Evolutionary conservation across 140 eudicot species (phyloP), one percentile per base, ranked within the genome.

Genomic region (Cichorium intybus): DNA sequence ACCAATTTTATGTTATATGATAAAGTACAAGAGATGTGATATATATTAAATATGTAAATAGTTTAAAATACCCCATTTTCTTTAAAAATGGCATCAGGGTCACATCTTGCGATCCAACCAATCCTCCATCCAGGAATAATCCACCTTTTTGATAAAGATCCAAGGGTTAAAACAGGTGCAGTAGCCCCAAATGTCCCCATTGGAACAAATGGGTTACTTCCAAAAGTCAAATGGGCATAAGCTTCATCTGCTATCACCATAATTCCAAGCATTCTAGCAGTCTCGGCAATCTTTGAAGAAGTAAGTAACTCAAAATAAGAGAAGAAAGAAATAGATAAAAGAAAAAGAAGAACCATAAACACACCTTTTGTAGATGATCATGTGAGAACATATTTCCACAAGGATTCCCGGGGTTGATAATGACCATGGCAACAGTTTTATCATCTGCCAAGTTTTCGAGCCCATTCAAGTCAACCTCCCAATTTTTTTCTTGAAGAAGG

Each of bases 331-430:
- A 29, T 28, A 27, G 16, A 51, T 48, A 47, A 31, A 27, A 29
- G 35, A 47, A 31, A 27, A 29, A 48, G 17, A 14, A 34, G 11
- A 34, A 12, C 17, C 23, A 22, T 35, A 20, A 63, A 24, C 62
- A 24, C 34, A 89, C 97, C 95, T 85, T 76, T 37, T 85, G 63
- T 47, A 89, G 28, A 79, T 86, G 95, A 29, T 81, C 47, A 59
- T 29, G 58, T 10, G 83, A 59, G 76, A 20, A 86, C 20, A 89
- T 82, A 81, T 79, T 89, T 35, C 97, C 97, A 79, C 97, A 89
- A 16, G 97, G 97, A 67, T 89, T 89, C 33, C 95, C 97, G 8
- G 97, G 97, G 71, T 86, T 89, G 29, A 83, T 81, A 23, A 89
- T 57, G 61, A 81, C 95, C 64, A 89, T 79, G 15, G 97, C 97